Evolutionary conservation across 2,329 filamentous ascomycete species (phyloP).

Genomic region (Leptographium wingfieldii): DNA sequence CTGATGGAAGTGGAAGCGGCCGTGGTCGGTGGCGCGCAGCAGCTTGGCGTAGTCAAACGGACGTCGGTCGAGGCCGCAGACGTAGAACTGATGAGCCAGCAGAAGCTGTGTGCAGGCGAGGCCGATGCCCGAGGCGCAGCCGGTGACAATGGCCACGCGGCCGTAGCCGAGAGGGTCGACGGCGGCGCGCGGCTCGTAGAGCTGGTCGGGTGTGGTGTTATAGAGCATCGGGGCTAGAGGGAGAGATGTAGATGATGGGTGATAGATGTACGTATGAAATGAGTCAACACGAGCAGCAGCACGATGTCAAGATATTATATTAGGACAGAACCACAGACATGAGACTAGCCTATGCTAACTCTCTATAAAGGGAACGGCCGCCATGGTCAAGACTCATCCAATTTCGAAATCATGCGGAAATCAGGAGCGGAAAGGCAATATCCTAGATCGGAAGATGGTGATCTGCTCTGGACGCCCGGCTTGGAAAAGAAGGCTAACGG

Average conservation of each 20-base stretch:
- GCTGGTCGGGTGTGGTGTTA: conserved; percentile 15
- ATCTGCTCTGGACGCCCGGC: no score
- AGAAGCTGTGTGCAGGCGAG: conserved; percentile 30
- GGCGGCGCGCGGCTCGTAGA: conserved; percentile 12
- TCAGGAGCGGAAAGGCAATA: no score
- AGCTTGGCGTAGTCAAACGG: conserved; percentile 19
- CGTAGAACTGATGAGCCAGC: conserved; percentile 20
- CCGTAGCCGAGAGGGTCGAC: conserved; percentile 16
- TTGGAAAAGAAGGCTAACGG: no score
- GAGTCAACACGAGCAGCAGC: no score
- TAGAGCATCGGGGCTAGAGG: conserved; percentile 15
- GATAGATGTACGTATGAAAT: no score
- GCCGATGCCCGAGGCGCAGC: conserved; percentile 34
- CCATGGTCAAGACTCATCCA: no score
- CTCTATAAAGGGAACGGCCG: no score
- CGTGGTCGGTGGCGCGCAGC: conserved; percentile 14
- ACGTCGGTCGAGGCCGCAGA: conserved; percentile 12
- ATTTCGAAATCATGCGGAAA: no score
- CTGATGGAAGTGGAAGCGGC: conserved; percentile 26
- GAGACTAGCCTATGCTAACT: no score
- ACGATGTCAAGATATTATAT: no score
- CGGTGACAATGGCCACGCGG: conserved; percentile 34
- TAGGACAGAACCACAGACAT: no score
- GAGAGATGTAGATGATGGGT: background rate
- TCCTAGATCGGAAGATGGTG: no score